Evolutionary conservation across 306 rosid species (phyloP), one percentile per base, ranked within the genome.

Genomic region (Quercus agrifolia): DNA sequence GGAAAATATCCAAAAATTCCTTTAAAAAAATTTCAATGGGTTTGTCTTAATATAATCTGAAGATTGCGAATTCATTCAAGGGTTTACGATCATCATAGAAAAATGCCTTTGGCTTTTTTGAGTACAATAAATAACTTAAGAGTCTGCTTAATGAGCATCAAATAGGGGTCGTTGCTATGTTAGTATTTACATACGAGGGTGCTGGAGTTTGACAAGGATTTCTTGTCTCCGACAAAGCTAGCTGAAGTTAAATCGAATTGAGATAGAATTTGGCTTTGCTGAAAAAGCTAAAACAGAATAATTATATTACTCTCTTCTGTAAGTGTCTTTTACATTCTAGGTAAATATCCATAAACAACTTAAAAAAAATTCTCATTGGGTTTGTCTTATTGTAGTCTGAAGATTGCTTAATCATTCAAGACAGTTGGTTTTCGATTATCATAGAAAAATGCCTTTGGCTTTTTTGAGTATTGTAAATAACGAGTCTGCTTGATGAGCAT

Each of bases 201-300:
- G 78, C 51, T 75, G 30, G 69, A 75, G 25, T 59, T 71, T 59
- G 31, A 61, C 12, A 44, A 57, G 64, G 74, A 35, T 75, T 38
- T 74, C 54, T 27, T n/a, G 35, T 70, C 44, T 54, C 13, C 51
- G 10, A n/a, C 58, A 52, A 59, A 77, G 33, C 74, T 46, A 55
- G 70, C 66, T 46, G 56, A 13, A 70, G 56, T 21, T 11, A 21
- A 75, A 38, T 44, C 4, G 9, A n/a, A 28, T 25, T 38, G 74
- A 35, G 51, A 56, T 56, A 56, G 54, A 35, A 25, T 25, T 56
- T 80, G 46, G 56, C 63, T 59, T 66, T 20, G 11, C 41, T 14
- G 15, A 23, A 18, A 27, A 56, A 35, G 55, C 68, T n/a, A 75
- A 23, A 18, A 19, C 6, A 8, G 51, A 67, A 67, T 33, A 35